These are phyloP conservation scores for Eustoma russellianum DNA, from an alignment of 257 asterid species.

Conservation along the genomic window DNA sequence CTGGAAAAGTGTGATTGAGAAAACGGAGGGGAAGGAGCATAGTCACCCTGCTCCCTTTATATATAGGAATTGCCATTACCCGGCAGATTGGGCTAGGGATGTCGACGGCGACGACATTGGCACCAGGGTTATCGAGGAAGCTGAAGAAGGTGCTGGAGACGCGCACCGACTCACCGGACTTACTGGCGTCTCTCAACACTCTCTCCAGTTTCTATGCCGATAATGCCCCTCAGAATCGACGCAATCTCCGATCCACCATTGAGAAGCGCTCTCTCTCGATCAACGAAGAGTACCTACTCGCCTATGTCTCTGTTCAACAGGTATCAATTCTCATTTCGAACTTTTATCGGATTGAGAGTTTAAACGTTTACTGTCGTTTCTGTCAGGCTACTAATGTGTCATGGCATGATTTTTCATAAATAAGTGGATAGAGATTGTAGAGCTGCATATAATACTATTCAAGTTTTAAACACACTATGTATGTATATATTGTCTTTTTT, in stretches of 20 bases:
- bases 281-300: conserved; percentile 75
- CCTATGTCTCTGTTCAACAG: conserved; percentile 80
- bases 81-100: conserved; percentile 8
- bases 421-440: no score
- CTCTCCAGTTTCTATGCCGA: conserved; percentile 76
- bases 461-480: no score
- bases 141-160: conserved; percentile 97
- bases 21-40: conserved; percentile 12
- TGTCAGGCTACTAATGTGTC: no score
- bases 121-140: conserved; percentile 99
- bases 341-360: not conserved
- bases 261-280: conserved; percentile 89
- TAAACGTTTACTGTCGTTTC: no score
- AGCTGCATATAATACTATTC: no score
- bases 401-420: no score
- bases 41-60: no score
- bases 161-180: conserved; percentile 80
- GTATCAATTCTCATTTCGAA: conserved; percentile 17
- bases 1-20: not conserved
- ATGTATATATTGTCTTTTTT: no score
- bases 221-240: conserved; percentile 71
- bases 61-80: no score
- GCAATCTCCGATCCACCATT: conserved; percentile 89
- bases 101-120: conserved; percentile 91
- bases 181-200: conserved; percentile 79